These are phyloP conservation scores for Globisporangium barbulae DNA, from an alignment of 352 stramenopile genomes.

Conservation along the genomic window DNA sequence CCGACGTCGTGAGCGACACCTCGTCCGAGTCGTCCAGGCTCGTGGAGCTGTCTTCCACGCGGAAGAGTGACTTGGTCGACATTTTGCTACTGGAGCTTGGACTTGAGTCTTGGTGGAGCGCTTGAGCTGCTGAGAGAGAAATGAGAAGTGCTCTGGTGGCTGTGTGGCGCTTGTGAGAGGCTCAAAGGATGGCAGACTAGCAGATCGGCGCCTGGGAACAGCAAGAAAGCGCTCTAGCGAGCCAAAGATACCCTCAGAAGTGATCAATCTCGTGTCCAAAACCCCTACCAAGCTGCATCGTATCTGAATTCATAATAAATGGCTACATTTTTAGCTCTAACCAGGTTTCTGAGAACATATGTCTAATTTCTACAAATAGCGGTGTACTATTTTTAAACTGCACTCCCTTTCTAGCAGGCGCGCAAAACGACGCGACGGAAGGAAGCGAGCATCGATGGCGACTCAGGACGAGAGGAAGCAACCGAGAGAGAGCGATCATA, in stretches of 20 bases:
- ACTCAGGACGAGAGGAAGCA: too few relatives aligned
- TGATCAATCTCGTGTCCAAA: not conserved
- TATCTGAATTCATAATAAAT: too few relatives aligned
- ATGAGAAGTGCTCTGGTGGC: not conserved
- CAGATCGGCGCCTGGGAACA: too few relatives aligned
- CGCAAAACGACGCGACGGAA: too few relatives aligned
- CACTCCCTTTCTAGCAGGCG: too few relatives aligned
- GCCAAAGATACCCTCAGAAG: not conserved
- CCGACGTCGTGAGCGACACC: conserved; percentile 45
- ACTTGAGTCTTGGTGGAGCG: not conserved
- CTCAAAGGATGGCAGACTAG: not conserved
- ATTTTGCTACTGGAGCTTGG: conserved; percentile 16
- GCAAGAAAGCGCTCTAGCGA: not conserved
- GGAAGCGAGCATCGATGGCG: too few relatives aligned
- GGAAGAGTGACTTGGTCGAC: conserved; percentile 30
- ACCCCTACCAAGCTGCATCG: too few relatives aligned
- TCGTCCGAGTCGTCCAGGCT: conserved; percentile 34
- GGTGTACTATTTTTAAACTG: too few relatives aligned
- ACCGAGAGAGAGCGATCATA: too few relatives aligned
- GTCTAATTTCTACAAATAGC: too few relatives aligned
- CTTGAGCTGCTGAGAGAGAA: not conserved
- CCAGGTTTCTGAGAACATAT: too few relatives aligned
- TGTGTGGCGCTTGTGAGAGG: not conserved
- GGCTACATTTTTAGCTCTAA: too few relatives aligned
- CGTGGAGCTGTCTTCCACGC: conserved; percentile 22